phyloP scores from a whole-genome alignment of 1,284 basidiomycete genomes.

The Cutaneotrichosporon curvatum region DNA sequence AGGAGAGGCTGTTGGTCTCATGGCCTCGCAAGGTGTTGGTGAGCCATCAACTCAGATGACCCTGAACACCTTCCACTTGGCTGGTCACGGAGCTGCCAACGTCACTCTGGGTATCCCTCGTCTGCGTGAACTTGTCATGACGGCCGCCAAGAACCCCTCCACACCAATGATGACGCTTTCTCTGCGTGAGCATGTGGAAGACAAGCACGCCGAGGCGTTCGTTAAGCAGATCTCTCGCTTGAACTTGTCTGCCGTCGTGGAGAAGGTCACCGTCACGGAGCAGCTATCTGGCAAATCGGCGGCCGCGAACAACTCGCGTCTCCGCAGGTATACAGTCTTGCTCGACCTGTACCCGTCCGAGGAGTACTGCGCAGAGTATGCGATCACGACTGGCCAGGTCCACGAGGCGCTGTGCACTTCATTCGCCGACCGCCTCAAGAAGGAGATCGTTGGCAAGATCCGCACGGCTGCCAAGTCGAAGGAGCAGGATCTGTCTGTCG shows the following conservation, averaged over 20 bases:
- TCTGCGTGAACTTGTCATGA: conserved; percentile 98
- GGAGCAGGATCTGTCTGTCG: conserved; percentile 74
- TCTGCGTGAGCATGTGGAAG: conserved; percentile 53
- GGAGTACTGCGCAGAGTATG: conserved; percentile 83
- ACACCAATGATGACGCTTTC: conserved; percentile 97
- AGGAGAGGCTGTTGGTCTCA: conserved; percentile 91
- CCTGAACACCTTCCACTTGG: conserved; percentile 99
- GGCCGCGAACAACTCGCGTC: conserved; percentile 52
- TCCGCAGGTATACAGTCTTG: conserved; percentile 73
- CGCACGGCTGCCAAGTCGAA: conserved; percentile 76
- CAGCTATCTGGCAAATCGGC: conserved; percentile 60
- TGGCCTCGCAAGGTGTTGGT: conserved; percentile 97
- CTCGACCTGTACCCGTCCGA: conserved; percentile 79
- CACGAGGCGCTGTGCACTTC: conserved; percentile 64
- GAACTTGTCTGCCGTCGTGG: conserved; percentile 81
- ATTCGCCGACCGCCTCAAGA: conserved; percentile 78
- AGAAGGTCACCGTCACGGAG: conserved; percentile 77
- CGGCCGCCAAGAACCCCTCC: conserved; percentile 90
- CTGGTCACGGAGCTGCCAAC: conserved; percentile 97
- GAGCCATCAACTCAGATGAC: conserved; percentile 99
- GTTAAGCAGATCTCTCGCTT: conserved; percentile 86
- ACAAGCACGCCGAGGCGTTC: conserved; percentile 64
- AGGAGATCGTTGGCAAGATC: conserved; percentile 79
- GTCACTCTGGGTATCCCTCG: conserved; percentile 99
- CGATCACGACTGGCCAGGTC: conserved; percentile 66